Conservation (phyloP, 2,329 filamentous ascomycete genomes). For the Ascosphaera acerosa region DNA sequence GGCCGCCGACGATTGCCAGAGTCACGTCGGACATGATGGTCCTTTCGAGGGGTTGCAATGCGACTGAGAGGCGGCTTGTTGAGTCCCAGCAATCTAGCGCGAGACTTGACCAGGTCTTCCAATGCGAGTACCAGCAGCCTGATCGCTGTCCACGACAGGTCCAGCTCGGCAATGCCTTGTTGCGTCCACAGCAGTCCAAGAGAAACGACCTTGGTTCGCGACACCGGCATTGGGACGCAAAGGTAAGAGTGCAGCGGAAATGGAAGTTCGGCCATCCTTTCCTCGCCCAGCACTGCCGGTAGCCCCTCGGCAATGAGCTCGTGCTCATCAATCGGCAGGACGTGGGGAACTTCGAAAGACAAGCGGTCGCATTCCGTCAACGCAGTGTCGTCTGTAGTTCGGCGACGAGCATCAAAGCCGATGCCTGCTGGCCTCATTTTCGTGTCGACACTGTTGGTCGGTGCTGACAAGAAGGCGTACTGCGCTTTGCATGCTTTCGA, state of each 20-base stretch:
- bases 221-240: constrained; percentile 37
- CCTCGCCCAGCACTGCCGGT: constrained; percentile 31
- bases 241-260: constrained; percentile 40
- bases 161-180: constrained; percentile 30
- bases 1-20: not conserved
- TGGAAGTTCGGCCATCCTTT: constrained; percentile 31
- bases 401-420: not conserved
- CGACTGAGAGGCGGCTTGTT: not conserved
- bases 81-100: constrained; percentile 7
- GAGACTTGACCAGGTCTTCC: constrained; percentile 38
- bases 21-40: not conserved
- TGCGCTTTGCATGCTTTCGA: constrained; percentile 37
- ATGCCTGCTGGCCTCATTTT: not conserved
- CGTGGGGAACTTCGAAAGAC: not conserved
- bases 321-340: not conserved
- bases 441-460: constrained; percentile 15
- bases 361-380: not conserved
- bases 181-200: constrained; percentile 48
- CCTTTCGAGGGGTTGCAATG: not conserved
- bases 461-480: constrained; percentile 41
- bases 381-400: not conserved
- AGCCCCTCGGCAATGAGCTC: constrained; percentile 37
- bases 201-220: constrained; percentile 41
- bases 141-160: constrained; percentile 37
- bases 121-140: constrained; percentile 43